Evolutionary conservation across 192 early-diverging fungal species (phyloP).

Genomic region (Cladochytrium replicatum): DNA sequence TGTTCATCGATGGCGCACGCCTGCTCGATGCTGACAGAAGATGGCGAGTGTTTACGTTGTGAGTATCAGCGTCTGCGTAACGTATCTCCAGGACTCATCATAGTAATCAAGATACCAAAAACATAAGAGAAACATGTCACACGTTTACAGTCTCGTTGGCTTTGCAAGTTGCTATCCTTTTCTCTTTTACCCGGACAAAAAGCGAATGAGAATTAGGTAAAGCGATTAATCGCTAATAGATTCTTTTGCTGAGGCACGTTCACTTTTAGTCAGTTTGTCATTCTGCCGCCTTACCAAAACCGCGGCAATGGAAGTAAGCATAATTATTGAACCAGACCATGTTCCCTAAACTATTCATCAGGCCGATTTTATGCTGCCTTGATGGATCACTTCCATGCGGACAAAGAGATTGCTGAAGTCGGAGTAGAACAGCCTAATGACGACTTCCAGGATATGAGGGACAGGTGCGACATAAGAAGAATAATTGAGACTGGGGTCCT

Average conservation of each 20-base stretch:
- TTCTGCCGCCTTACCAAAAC: constrained; percentile 66
- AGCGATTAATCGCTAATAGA: neutral
- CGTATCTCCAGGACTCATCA: neutral
- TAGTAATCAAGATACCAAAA: constrained; percentile 36
- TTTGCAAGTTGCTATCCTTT: constrained; percentile 66
- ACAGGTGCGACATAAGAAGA: constrained; percentile 60
- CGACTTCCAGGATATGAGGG: constrained; percentile 64
- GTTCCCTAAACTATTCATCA: too few relatives aligned
- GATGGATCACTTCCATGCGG: neutral
- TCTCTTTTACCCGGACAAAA: constrained; percentile 59
- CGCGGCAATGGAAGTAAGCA: constrained; percentile 71
- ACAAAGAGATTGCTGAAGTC: neutral
- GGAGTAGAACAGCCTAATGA: constrained; percentile 77
- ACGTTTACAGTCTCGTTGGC: constrained; percentile 57
- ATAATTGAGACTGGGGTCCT: constrained; percentile 45
- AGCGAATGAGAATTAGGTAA: constrained; percentile 65
- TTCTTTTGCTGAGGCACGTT: constrained; percentile 1
- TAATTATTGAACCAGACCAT: too few relatives aligned
- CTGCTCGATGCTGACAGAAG: constrained; percentile 64
- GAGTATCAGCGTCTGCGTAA: neutral
- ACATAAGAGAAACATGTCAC: constrained; percentile 29
- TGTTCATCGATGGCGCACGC: constrained; percentile 68
- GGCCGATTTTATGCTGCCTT: constrained; percentile 20
- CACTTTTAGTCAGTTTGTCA: constrained; percentile 58
- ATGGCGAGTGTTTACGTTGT: constrained; percentile 44